Percentiles rank a stretch among this genome's conserved stretches.
Conservation (phyloP, 371 early-diverging fungal species). For the Rhizopus sp. region DNA sequence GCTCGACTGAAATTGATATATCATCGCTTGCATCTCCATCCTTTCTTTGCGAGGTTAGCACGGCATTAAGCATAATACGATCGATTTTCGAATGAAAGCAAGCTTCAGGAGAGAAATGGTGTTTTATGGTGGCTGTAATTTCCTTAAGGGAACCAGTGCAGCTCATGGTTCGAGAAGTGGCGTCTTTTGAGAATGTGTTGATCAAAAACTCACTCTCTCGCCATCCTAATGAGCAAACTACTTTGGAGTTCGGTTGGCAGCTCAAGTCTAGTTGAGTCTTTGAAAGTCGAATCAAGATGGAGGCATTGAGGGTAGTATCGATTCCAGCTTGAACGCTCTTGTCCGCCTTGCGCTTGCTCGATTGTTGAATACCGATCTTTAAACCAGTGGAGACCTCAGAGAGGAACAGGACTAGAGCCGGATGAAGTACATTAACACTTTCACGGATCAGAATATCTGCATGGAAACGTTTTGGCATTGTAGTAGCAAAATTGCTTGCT, state of each 20-base stretch:
- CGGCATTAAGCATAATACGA: slow-evolving; percentile 59
- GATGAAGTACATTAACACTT: slow-evolving; percentile 78
- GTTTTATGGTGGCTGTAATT: slow-evolving; percentile 67
- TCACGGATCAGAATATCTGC: slow-evolving; percentile 73
- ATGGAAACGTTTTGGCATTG: slow-evolving; percentile 57
- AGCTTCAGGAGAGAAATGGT: slow-evolving; percentile 83
- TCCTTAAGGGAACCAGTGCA: slow-evolving; percentile 63
- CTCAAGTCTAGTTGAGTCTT: slow-evolving; percentile 74
- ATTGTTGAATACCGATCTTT: slow-evolving; percentile 63
- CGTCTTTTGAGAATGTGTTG: slow-evolving; percentile 42
- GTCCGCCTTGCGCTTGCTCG: slow-evolving; percentile 45
- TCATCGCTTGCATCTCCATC: slow-evolving; percentile 43
- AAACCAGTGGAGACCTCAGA: slow-evolving; percentile 67
- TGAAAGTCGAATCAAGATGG: slow-evolving; percentile 58
- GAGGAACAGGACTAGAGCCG: slow-evolving; percentile 73
- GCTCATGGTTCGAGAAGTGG: slow-evolving; percentile 54
- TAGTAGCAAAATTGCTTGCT: slow-evolving; percentile 33
- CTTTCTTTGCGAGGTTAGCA: slow-evolving; percentile 52
- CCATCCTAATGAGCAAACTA: slow-evolving; percentile 69
- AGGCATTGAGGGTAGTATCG: slow-evolving; percentile 35
- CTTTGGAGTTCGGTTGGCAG: slow-evolving; percentile 80
- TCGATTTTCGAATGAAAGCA: slow-evolving; percentile 69
- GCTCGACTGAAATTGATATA: slow-evolving; percentile 61
- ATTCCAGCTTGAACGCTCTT: slow-evolving; percentile 17
- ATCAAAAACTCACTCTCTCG: slow-evolving; percentile 73